Evolutionary conservation across 176 grass and related monocot genomes (phyloP).

Genomic region (Panicum miliaceum): DNA sequence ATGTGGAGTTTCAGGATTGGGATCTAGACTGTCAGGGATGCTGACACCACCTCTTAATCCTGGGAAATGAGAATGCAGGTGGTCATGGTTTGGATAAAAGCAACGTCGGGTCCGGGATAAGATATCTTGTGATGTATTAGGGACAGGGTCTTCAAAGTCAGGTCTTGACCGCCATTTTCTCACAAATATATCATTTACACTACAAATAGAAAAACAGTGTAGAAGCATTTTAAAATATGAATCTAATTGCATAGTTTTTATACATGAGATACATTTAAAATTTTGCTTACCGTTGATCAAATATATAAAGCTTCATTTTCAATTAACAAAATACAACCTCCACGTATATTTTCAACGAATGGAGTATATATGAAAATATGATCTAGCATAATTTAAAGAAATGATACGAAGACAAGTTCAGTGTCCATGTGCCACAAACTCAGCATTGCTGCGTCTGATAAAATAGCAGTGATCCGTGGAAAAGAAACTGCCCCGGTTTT

Average conservation of each 20-base stretch:
- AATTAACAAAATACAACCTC: no score
- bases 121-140: constrained; percentile 25
- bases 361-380: no score
- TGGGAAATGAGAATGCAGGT: not conserved
- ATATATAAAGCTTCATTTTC: no score
- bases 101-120: not conserved
- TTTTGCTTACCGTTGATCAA: no score
- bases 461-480: not conserved
- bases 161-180: not conserved
- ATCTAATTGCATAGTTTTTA: no score
- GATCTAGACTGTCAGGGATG: constrained; percentile 14
- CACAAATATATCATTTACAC: not conserved
- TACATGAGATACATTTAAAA: no score
- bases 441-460: not conserved
- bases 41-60: not conserved
- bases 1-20: not conserved
- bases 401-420: not conserved
- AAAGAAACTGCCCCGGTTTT: no score
- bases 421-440: not conserved
- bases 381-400: no score
- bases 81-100: not conserved
- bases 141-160: not conserved
- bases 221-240: not conserved
- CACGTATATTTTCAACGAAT: no score
- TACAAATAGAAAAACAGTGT: not conserved